Conservation (phyloP, 1,284 basidiomycete species). For the Cutaneotrichosporon cavernicola region DNA sequence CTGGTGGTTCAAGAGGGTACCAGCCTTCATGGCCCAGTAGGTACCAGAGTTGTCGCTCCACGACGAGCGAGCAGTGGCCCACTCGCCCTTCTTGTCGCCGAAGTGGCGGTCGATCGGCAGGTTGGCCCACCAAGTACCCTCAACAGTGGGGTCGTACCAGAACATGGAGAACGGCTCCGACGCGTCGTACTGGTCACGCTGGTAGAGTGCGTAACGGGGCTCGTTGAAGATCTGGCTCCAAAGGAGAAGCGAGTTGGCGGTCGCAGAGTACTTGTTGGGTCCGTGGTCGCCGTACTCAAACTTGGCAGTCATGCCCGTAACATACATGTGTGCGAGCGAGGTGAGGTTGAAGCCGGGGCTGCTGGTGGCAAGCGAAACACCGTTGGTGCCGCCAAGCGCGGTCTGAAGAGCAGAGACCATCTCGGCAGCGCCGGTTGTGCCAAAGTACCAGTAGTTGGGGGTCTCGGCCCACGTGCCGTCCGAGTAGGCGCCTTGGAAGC, state of each 20-base stretch:
- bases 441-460: constrained; percentile 94
- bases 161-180: constrained; percentile 95
- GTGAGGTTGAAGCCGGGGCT: constrained; percentile 74
- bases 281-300: constrained; percentile 93
- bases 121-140: constrained; percentile 89
- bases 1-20: constrained; percentile 73
- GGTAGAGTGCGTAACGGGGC: constrained; percentile 79
- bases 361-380: constrained; percentile 60
- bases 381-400: constrained; percentile 80
- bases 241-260: constrained; percentile 59
- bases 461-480: constrained; percentile 97
- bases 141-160: constrained; percentile 84
- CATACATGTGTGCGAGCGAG: constrained; percentile 88
- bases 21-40: constrained; percentile 86
- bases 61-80: constrained; percentile 85
- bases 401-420: constrained; percentile 78
- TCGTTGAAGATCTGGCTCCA: constrained; percentile 67
- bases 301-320: constrained; percentile 75
- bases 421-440: constrained; percentile 90
- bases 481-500: constrained; percentile 61
- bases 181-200: constrained; percentile 87
- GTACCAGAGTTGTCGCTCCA: constrained; percentile 86
- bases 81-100: constrained; percentile 66
- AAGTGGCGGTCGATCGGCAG: constrained; percentile 80
- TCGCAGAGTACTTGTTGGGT: constrained; percentile 76